Conservation (phyloP, 2,329 filamentous ascomycete genomes). For the Seiridium unicorne region DNA sequence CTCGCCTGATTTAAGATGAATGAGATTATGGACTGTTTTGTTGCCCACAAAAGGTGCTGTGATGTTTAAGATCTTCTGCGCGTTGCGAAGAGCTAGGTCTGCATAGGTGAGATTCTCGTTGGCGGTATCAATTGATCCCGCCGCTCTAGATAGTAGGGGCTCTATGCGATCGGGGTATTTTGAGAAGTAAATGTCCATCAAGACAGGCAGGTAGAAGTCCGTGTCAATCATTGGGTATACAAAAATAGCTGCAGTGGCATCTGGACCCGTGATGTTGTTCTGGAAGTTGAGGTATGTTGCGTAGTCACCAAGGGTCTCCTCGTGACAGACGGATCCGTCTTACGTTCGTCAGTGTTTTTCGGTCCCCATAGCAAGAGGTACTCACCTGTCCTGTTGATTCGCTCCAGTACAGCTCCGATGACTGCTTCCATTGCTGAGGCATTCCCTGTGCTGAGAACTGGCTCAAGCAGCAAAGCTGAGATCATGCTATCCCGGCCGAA, state of each 20-base stretch:
- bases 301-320: conserved; percentile 66
- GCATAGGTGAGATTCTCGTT: neutral
- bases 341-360: too few relatives aligned
- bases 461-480: conserved; percentile 54
- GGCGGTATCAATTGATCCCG: neutral
- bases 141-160: conserved; percentile 21
- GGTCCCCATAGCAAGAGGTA: too few relatives aligned
- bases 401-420: conserved; percentile 58
- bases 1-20: conserved; percentile 53
- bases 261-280: conserved; percentile 49
- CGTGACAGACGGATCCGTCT: conserved; percentile 62
- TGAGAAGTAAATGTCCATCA: conserved; percentile 59
- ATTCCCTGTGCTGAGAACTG: conserved; percentile 54
- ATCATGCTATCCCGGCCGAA: conserved; percentile 68
- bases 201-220: conserved; percentile 58
- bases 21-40: conserved; percentile 52
- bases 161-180: conserved; percentile 41
- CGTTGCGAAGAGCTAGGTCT: conserved; percentile 40
- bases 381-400: conserved; percentile 47
- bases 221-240: conserved; percentile 55
- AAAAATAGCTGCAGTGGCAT: conserved; percentile 54
- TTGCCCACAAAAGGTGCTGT: conserved; percentile 53
- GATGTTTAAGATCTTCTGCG: conserved; percentile 56
- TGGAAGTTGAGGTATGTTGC: conserved; percentile 58
- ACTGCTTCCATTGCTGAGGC: conserved; percentile 59